A percentile compares a stretch with the other conserved stretches of the same genome.
Evolutionary conservation across 148 eudicot species (phyloP).

Genomic region (Diospyros kaki): DNA sequence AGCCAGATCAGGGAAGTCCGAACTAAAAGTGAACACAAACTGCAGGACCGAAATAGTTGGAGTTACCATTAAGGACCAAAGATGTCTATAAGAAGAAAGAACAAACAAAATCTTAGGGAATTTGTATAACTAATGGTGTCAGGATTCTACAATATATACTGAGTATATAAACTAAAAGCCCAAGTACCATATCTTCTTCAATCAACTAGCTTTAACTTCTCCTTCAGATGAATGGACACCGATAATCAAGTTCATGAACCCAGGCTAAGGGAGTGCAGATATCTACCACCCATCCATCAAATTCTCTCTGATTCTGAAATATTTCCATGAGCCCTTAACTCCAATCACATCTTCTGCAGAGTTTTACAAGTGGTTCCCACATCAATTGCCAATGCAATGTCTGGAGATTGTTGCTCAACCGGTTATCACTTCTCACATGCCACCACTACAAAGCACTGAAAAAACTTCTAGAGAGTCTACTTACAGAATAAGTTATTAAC

Average conservation of each 20-base stretch:
- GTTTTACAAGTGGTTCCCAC: neutral
- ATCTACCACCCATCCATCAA: neutral
- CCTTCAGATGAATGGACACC: constrained; percentile 15
- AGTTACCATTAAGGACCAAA: constrained; percentile 1
- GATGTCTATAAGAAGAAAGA: constrained; percentile 2
- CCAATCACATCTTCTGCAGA: constrained; percentile 15
- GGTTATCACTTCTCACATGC: constrained; percentile 31
- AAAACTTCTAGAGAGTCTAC: constrained; percentile 20
- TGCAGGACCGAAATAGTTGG: neutral
- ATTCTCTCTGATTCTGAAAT: too few species aligned
- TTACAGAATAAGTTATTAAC: constrained; percentile 31
- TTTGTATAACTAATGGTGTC: constrained; percentile 19
- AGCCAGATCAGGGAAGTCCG: constrained; percentile 3
- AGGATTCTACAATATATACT: constrained; percentile 45
- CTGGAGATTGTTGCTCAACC: constrained; percentile 27
- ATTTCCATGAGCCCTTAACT: neutral
- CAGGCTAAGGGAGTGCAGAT: constrained; percentile 13
- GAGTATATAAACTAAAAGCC: constrained; percentile 26
- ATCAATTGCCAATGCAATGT: constrained; percentile 1
- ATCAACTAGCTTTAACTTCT: constrained; percentile 21
- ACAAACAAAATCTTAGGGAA: constrained; percentile 10
- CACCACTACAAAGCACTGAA: constrained; percentile 18
- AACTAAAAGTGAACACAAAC: neutral
- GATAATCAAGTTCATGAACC: constrained; percentile 18
- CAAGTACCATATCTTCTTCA: constrained; percentile 13